A percentile compares a stretch with the other conserved stretches of the same genome.
These are phyloP conservation scores for Zanthoxylum bungeanum DNA, from an alignment of 345 rosid genomes.

Conservation along the genomic window DNA sequence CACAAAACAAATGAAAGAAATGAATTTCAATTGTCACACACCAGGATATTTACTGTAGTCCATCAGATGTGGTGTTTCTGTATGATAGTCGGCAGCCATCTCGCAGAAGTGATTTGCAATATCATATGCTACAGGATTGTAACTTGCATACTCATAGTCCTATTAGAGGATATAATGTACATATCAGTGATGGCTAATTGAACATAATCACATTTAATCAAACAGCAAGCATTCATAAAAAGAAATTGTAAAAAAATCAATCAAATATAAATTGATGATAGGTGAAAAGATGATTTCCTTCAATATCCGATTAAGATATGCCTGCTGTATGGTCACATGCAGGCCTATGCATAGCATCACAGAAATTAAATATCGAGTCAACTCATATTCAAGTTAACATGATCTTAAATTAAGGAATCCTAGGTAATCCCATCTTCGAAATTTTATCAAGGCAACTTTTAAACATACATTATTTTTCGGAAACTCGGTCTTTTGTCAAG, in stretches of 20 bases:
- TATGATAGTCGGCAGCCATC: slow-evolving; percentile 92
- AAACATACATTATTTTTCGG: background rate
- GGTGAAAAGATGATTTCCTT: background rate
- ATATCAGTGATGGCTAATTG: background rate
- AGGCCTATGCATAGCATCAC: background rate
- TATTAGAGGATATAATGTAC: slow-evolving; percentile 20
- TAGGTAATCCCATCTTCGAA: background rate
- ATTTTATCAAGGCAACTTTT: background rate
- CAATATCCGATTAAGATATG: background rate
- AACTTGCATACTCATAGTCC: slow-evolving; percentile 96
- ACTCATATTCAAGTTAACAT: too few species aligned
- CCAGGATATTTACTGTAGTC: slow-evolving; percentile 86
- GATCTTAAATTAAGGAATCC: background rate
- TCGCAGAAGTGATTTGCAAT: slow-evolving; percentile 96
- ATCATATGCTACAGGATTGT: slow-evolving; percentile 84
- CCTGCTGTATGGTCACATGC: background rate
- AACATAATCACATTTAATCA: background rate
- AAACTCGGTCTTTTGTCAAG: background rate
- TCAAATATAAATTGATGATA: background rate
- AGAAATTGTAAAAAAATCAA: background rate
- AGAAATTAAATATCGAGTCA: background rate
- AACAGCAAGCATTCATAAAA: background rate
- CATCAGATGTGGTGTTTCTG: slow-evolving; percentile 80
- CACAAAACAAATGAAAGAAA: background rate
- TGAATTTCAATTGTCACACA: slow-evolving; percentile 21